Percentiles rank a stretch among this genome's conserved stretches.
Conservation (phyloP, 2,329 filamentous ascomycete species). For the Verticillium zaregamsianum region DNA sequence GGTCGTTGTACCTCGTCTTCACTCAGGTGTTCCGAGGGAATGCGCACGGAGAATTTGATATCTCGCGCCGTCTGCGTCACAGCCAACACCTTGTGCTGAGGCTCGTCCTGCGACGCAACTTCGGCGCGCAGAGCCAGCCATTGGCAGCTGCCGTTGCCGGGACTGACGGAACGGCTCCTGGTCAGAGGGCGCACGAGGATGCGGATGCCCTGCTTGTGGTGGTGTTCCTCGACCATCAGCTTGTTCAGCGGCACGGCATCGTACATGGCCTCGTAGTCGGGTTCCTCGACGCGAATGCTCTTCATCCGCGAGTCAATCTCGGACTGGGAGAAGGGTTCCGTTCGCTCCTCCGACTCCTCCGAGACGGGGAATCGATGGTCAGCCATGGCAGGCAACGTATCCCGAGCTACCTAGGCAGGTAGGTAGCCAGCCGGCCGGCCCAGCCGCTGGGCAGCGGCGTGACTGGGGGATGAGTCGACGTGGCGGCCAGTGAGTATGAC, state of each 20-base stretch:
- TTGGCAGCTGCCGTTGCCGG: constrained; percentile 51
- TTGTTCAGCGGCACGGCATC: constrained; percentile 50
- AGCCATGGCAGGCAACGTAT: constrained; percentile 32
- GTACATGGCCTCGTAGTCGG: constrained; percentile 29
- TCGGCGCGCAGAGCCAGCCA: constrained; percentile 54
- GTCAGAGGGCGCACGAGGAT: constrained; percentile 53
- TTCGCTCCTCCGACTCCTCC: constrained; percentile 45
- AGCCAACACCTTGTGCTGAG: constrained; percentile 53
- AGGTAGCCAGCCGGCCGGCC: not conserved
- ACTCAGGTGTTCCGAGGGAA: constrained; percentile 43
- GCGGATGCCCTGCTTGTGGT: constrained; percentile 52
- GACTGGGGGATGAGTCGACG: not conserved
- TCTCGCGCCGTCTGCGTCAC: constrained; percentile 57
- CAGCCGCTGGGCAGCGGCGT: not conserved
- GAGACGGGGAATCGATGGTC: constrained; percentile 36
- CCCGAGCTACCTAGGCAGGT: constrained; percentile 6
- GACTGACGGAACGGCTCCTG: constrained; percentile 50
- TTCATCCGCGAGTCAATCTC: constrained; percentile 49
- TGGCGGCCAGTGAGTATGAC: constrained; percentile 14
- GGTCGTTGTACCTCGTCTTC: constrained; percentile 36
- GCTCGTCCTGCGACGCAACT: constrained; percentile 42
- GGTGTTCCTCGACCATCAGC: constrained; percentile 45
- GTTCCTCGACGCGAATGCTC: constrained; percentile 40
- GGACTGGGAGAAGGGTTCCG: constrained; percentile 54
- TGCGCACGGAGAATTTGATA: constrained; percentile 56